Base-by-base conservation (phyloP, 116 monocot genomes). In the Cymodocea nodosa region DNA sequence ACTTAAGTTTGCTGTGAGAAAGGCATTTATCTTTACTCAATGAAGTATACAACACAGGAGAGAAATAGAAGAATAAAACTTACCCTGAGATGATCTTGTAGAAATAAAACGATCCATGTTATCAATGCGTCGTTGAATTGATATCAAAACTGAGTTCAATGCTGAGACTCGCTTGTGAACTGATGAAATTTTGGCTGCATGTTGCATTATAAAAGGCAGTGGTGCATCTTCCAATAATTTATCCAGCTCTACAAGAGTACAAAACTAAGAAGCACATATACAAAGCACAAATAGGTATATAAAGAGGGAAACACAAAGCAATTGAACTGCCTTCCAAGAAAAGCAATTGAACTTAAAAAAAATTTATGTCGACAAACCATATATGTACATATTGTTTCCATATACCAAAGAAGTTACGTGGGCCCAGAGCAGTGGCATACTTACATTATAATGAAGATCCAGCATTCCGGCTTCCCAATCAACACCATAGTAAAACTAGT, bases 211-310 rank as follows among this genome's bases (percentile, higher is more conserved):
- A 19, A 90, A 70, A 5, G 87, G 81, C 68, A 80, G 20, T 0
- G 90, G 90, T 73, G 87, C 95, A 69, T 84, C 87, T 80, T 87
- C 95, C 19, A 97, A 73, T 51, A 97, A 68, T 50, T 85, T 90
- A 77, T 97, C 95, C 5, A 97, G 72, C 61, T 97, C 94, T 94
- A 72, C 62, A 69, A 72, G 11, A 50, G 55, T 64, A 71, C 25
- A 50, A 13, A 50, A 52, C 1, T 13, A 58, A 67, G 55, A 18
- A 70, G 15, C 11, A 62, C 4, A 49, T 36, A 71, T 15, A 34
- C 35, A 2, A 59, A 30, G 30, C 30, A 30, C 10, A 12, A 62
- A 51, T 23, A 16, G 4, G n/a, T 15, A 19, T 10, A 37, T 35
- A 51, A 58, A 49, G 44, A 15, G 23, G 19, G 2, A 16, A 44